Evolutionary conservation across 2,329 filamentous ascomycete genomes (phyloP).

Genomic region (Pyrenophora teres): DNA sequence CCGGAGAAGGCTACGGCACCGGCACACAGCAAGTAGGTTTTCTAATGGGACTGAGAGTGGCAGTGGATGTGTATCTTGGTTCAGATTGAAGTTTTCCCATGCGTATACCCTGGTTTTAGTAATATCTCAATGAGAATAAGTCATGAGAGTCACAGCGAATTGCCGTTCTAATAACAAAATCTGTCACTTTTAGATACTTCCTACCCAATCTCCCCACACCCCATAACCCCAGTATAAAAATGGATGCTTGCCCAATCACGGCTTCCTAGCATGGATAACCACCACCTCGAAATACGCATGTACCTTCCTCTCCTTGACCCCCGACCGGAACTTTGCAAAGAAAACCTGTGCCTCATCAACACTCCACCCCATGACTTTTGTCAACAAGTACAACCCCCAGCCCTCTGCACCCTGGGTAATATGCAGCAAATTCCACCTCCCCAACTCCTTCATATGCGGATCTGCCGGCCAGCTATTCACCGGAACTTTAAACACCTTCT

Average conservation of each 20-base stretch:
- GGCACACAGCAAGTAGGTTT: slow-evolving; percentile 15
- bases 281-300: slow-evolving; percentile 41
- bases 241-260: background rate
- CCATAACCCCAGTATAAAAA: too few species aligned
- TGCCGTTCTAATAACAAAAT: background rate
- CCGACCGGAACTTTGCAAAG: slow-evolving; percentile 39
- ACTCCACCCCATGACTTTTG: slow-evolving; percentile 40
- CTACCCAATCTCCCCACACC: too few species aligned
- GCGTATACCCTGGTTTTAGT: slow-evolving; percentile 19
- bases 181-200: background rate
- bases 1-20: slow-evolving; percentile 18
- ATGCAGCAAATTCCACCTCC: slow-evolving; percentile 38
- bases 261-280: slow-evolving; percentile 22
- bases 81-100: slow-evolving; percentile 23
- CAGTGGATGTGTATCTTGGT: slow-evolving; percentile 6
- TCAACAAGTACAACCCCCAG: slow-evolving; percentile 36
- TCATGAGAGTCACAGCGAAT: background rate
- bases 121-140: slow-evolving; percentile 9
- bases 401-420: slow-evolving; percentile 37
- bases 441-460: slow-evolving; percentile 40
- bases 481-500: slow-evolving; percentile 37
- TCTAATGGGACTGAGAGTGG: background rate
- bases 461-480: slow-evolving; percentile 38
- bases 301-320: slow-evolving; percentile 36
- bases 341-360: slow-evolving; percentile 53